Conservation (phyloP, 495 filamentous ascomycete species). For the Neurospora sublineolata region DNA sequence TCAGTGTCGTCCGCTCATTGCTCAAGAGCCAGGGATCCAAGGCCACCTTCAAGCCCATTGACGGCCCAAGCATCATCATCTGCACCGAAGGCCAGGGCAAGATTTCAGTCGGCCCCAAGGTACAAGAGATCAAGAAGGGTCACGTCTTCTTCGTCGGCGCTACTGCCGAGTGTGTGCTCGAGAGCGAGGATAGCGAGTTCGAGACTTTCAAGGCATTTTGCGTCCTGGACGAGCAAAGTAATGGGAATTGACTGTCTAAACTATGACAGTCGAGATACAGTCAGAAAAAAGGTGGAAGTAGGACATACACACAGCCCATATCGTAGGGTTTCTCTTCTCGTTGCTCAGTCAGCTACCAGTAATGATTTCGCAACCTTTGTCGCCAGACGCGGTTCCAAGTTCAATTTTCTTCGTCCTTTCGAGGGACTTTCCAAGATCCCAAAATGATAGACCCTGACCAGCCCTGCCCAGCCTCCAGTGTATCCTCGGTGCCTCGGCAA, state of each 20-base stretch:
- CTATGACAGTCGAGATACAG: background rate
- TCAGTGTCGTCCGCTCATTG: conserved; percentile 75
- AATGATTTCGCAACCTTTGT: background rate
- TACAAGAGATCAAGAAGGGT: conserved; percentile 55
- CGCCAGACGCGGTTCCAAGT: background rate
- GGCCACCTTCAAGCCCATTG: conserved; percentile 74
- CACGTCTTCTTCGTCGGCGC: conserved; percentile 91
- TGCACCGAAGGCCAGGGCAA: conserved; percentile 72
- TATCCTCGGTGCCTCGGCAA: background rate
- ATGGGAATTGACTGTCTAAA: conserved; percentile 10
- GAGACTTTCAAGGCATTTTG: conserved; percentile 94
- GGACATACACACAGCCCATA: background rate
- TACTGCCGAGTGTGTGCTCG: conserved; percentile 70
- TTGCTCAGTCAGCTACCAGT: background rate
- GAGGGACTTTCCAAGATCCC: background rate
- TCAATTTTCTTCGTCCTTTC: background rate
- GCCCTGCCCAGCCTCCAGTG: background rate
- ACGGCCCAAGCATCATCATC: conserved; percentile 84
- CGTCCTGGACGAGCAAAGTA: conserved; percentile 47
- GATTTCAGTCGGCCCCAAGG: conserved; percentile 65
- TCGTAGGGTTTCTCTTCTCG: background rate
- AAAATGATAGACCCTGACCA: background rate
- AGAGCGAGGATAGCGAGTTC: conserved; percentile 58
- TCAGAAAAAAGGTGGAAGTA: background rate
- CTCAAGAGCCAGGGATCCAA: conserved; percentile 61